Evolutionary conservation across 2,329 filamentous ascomycete species (phyloP), one percentile per base, ranked within the genome.

Genomic region (Chrysoporthe puriensis): DNA sequence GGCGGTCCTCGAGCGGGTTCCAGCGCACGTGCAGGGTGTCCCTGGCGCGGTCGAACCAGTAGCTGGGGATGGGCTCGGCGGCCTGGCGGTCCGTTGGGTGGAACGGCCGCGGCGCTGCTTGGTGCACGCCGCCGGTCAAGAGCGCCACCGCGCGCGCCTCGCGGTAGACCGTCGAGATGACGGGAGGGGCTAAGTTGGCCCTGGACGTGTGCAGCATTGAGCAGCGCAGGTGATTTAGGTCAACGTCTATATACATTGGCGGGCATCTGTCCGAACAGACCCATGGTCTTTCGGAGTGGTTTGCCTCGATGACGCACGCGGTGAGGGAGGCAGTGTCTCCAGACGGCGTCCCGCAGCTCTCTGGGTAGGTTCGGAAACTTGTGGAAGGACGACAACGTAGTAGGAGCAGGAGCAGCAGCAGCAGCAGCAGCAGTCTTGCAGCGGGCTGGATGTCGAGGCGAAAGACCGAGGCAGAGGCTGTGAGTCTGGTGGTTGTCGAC

Each of bases 141-240:
- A 63, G 52, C 1, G 64, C 64, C 16, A 66, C 34, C 1, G 40
- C 8, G 26, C 64, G 52, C 26, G 64, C 58, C 21, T 66, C 64
- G 43, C 50, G 43, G 52, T 54, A 66, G 50, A 66, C 64, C 4
- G 6, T 44, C 2, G 65, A 9, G 44, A 67, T 63, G 43, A 61
- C 6, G 34, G 65, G 61, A 14, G 58, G 43, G 3, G 34, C 21
- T 2, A 43, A 21, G 21, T 58, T 62, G 21, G 8, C n/a, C 42
- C 42, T 26, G 5, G 26, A 36, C 13, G 26, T 58, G 36, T 36
- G 46, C 3, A 13, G 21, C 13, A 62, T 34, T 16, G 34, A 44
- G 52, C 43, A 57, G 3, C 16, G 18, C 32, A 4, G 6, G 26
- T 26, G 26, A 26, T 26, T 26, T 26, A 26, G 26, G 26, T 26